Percentiles rank a stretch among this genome's conserved stretches.
Conservation (phyloP, 108 stramenopile genomes). For the Nitzschia sp. region DNA sequence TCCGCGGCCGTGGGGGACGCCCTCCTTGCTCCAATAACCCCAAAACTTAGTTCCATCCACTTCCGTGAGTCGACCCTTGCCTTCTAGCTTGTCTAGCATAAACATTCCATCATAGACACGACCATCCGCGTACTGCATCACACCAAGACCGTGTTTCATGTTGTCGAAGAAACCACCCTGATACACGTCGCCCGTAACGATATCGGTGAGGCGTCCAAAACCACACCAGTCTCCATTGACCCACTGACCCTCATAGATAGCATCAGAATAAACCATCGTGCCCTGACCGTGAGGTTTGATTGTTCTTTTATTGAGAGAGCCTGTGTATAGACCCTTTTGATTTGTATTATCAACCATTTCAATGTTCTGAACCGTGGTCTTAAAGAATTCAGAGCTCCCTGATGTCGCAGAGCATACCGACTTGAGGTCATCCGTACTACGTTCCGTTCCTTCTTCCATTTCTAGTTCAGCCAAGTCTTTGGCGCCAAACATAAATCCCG, state of each 20-base stretch:
- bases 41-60: slow-evolving; percentile 35
- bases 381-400: slow-evolving; percentile 2
- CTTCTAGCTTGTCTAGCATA: slow-evolving; percentile 27
- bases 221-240: slow-evolving; percentile 23
- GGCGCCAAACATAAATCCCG: neutral
- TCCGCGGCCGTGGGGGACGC: slow-evolving; percentile 31
- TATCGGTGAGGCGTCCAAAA: slow-evolving; percentile 14
- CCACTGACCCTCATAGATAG: slow-evolving; percentile 30
- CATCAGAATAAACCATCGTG: slow-evolving; percentile 10
- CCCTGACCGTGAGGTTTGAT: too few relatives aligned
- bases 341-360: too few relatives aligned
- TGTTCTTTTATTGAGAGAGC: too few relatives aligned
- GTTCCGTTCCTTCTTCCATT: neutral
- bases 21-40: slow-evolving; percentile 34
- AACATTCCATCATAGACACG: slow-evolving; percentile 33
- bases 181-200: slow-evolving; percentile 12
- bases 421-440: neutral
- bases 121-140: slow-evolving; percentile 38
- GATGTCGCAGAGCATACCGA: neutral
- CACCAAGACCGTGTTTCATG: slow-evolving; percentile 35
- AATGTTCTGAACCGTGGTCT: neutral
- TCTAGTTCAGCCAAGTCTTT: neutral
- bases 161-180: slow-evolving; percentile 33
- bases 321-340: too few relatives aligned
- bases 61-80: slow-evolving; percentile 30